Evolutionary conservation across 1,284 basidiomycete genomes (phyloP).

Genomic region (Gymnopus androsaceus): DNA sequence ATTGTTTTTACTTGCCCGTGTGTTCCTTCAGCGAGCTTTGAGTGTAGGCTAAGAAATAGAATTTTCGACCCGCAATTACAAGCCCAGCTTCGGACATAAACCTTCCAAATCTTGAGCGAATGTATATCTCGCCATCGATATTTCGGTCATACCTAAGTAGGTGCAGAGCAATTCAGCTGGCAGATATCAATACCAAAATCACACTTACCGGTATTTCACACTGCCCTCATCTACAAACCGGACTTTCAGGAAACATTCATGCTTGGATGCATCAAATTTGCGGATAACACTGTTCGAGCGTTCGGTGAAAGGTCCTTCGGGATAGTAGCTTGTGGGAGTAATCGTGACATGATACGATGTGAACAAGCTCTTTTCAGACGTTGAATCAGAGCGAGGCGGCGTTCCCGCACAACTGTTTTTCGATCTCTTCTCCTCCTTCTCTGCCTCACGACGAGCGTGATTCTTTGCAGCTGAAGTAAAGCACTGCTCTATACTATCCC

Average conservation of each 20-base stretch:
- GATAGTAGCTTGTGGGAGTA: slow-evolving; percentile 58
- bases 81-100: slow-evolving; percentile 50
- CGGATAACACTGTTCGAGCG: slow-evolving; percentile 68
- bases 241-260: slow-evolving; percentile 65
- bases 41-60: slow-evolving; percentile 59
- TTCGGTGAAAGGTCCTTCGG: slow-evolving; percentile 66
- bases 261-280: slow-evolving; percentile 43
- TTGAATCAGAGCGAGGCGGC: slow-evolving; percentile 8
- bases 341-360: slow-evolving; percentile 56
- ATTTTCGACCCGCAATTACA: slow-evolving; percentile 48
- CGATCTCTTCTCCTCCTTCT: too few species aligned
- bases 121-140: slow-evolving; percentile 48
- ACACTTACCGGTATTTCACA: slow-evolving; percentile 48
- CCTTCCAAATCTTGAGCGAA: slow-evolving; percentile 44
- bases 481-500: slow-evolving; percentile 35
- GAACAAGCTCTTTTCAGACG: slow-evolving; percentile 47
- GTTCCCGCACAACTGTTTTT: too few species aligned
- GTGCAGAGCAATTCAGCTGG: too few species aligned
- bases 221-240: slow-evolving; percentile 62
- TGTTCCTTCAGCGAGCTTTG: slow-evolving; percentile 56
- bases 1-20: slow-evolving; percentile 41
- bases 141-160: slow-evolving; percentile 45
- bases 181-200: too few species aligned
- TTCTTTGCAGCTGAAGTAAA: slow-evolving; percentile 36
- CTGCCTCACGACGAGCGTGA: slow-evolving; percentile 21